Evolutionary conservation across 2,329 filamentous ascomycete genomes (phyloP).

Genomic region (Xylariaceae sp.): DNA sequence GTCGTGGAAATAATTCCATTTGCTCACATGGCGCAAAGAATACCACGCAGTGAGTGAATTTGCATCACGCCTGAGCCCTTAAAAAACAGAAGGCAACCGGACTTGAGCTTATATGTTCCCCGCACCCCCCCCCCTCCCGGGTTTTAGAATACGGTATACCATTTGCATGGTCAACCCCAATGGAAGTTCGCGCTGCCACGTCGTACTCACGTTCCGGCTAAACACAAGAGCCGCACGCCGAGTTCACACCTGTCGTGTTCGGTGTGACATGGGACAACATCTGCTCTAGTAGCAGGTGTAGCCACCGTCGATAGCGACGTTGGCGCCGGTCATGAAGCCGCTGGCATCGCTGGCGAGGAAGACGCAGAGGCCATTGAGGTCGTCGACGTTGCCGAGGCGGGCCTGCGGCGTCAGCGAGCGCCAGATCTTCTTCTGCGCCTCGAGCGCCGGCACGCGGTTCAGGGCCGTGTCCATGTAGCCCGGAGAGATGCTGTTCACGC

Average conservation of each 20-base stretch:
- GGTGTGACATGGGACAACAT: neutral
- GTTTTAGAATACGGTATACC: neutral
- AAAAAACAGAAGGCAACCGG: neutral
- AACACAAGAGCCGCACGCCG: constrained; percentile 1
- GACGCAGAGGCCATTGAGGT: constrained; percentile 76
- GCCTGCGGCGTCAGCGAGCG: constrained; percentile 72
- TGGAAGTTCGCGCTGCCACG: neutral
- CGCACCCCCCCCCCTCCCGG: too few species aligned
- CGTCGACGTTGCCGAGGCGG: constrained; percentile 71
- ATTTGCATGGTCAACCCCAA: neutral
- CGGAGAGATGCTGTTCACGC: constrained; percentile 82
- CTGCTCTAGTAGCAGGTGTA: constrained; percentile 62
- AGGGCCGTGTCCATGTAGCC: constrained; percentile 87
- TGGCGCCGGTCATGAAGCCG: constrained; percentile 76
- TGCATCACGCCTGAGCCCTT: neutral
- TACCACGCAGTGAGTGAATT: neutral
- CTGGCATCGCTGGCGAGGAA: constrained; percentile 75
- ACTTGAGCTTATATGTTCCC: neutral
- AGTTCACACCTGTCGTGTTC: constrained; percentile 4
- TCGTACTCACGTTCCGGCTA: neutral
- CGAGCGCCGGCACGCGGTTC: constrained; percentile 76
- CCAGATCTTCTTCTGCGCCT: constrained; percentile 84
- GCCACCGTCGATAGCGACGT: constrained; percentile 72
- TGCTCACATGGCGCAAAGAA: neutral
- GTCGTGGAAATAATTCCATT: neutral